Evolutionary conservation across 2,329 filamentous ascomycete species (phyloP).

Genomic region (Malbranchea zuffiana): DNA sequence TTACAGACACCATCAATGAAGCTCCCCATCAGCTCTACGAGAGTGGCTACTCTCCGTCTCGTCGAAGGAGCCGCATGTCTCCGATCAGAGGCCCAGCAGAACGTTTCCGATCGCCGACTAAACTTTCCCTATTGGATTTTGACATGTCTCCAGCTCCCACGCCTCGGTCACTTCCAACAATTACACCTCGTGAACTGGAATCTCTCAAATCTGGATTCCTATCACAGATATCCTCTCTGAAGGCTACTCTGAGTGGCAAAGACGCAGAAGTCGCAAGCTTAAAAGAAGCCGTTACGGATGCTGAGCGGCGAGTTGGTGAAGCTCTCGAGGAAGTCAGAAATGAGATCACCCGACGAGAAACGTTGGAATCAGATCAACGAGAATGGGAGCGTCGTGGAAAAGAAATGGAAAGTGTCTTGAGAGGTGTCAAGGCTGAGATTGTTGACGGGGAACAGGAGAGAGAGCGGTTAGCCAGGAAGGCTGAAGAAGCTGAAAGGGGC

Average conservation of each 20-base stretch:
- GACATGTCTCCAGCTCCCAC: conserved; percentile 91
- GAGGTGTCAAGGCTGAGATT: conserved; percentile 72
- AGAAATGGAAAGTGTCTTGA: conserved; percentile 74
- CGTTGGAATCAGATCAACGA: conserved; percentile 61
- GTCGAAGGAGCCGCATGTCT: conserved; percentile 27
- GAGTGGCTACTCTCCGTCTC: conserved; percentile 29
- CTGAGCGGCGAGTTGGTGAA: conserved; percentile 82
- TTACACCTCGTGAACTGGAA: conserved; percentile 86
- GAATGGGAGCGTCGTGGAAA: conserved; percentile 75
- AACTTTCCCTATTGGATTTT: conserved; percentile 70
- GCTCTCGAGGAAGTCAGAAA: conserved; percentile 74
- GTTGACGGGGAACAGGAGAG: conserved; percentile 66
- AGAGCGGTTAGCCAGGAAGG: conserved; percentile 62
- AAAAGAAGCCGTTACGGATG: conserved; percentile 77
- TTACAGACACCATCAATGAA: conserved; percentile 64
- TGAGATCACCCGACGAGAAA: conserved; percentile 58
- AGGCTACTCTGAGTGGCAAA: conserved; percentile 80
- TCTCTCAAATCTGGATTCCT: conserved; percentile 81
- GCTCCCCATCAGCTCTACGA: conserved; percentile 29
- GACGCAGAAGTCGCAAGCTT: conserved; percentile 83
- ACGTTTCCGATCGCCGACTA: conserved; percentile 32
- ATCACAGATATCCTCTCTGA: conserved; percentile 88
- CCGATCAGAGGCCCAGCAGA: conserved; percentile 32
- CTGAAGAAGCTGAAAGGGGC: conserved; percentile 62
- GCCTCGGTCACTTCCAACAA: conserved; percentile 77